Base-by-base conservation (phyloP, 129 eudicot genomes). In the Ambrosia trifida region DNA sequence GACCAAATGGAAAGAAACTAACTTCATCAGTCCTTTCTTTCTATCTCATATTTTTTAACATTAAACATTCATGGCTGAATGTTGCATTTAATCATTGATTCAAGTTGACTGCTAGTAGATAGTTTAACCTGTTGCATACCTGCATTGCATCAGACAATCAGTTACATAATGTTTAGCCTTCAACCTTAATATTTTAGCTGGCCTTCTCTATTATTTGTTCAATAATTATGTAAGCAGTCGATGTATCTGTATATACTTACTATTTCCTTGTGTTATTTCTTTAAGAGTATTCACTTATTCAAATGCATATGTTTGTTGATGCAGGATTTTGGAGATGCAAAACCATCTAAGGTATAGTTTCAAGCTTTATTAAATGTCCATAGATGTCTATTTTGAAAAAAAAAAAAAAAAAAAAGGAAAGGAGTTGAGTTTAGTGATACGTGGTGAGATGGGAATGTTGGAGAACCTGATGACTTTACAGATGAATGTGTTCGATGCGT, bases 261-360 rank as follows among this genome's bases (percentile, higher is more conserved):
- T 73, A 62, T 36, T 49, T 38, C 11, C 54, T 35, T 50, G 54
- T 12, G 70, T 2, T 72, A 24, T 46, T 46, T 47, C 7, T 36
- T 41, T 28, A 38, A 19, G 40, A 44, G 10, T 12, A 36, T 28
- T 66, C 6, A 31, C 43, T 31, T 59, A 59, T 59, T 66, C 16
- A 13, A 35, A 35, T 53, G 66, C 17, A 52, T 14, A 30, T 60
- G 68, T 14, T n/a, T 18, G 12, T 53, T 11, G 31, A 44, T 54
- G 61, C 74, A 76, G 80, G 74, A 12, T 46, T 66, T 57, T 5
- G 53, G 12, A 56, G 51, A 65, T 57, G 50, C 44, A 45, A 58
- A 76, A 67, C 80, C 80, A 67, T 76, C 80, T 43, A 76, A 76
- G 80, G 80, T 76, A 76, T 76, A 67, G 28, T 51, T 65, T 75